Conservation (phyloP, 352 stramenopile genomes). For the Pythium grandisporangium region DNA sequence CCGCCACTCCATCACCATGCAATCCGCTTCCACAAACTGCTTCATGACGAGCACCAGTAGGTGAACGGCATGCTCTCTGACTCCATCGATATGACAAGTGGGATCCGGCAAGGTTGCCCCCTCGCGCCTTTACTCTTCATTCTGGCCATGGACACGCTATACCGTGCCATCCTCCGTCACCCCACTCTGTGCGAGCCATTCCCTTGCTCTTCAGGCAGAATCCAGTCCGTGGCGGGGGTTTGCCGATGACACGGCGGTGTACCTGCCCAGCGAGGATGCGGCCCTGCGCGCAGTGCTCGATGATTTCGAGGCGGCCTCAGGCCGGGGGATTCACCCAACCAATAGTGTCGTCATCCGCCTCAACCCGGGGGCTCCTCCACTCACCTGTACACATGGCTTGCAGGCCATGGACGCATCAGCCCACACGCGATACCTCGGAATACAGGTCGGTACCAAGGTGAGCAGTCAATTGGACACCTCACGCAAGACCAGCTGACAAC, state of each 20-base stretch:
- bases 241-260: neutral
- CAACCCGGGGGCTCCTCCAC: too few species aligned
- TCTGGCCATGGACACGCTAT: neutral
- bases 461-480: too few species aligned
- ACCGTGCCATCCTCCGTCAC: neutral
- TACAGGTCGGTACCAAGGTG: neutral
- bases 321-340: neutral
- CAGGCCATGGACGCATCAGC: neutral
- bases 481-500: too few species aligned
- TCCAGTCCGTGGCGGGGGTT: neutral
- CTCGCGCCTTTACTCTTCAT: neutral
- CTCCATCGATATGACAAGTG: neutral
- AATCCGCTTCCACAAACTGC: too few species aligned
- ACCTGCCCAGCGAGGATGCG: neutral
- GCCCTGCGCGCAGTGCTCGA: neutral
- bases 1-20: too few species aligned
- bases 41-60: too few species aligned
- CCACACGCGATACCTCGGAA: neutral
- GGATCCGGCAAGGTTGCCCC: neutral
- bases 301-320: neutral
- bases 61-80: too few species aligned
- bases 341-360: neutral
- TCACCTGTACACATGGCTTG: neutral
- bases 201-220: neutral
- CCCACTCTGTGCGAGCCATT: neutral